Evolutionary conservation across 148 eudicot species (phyloP), one percentile per base, ranked within the genome.

Genomic region (Rhododendron vialii): DNA sequence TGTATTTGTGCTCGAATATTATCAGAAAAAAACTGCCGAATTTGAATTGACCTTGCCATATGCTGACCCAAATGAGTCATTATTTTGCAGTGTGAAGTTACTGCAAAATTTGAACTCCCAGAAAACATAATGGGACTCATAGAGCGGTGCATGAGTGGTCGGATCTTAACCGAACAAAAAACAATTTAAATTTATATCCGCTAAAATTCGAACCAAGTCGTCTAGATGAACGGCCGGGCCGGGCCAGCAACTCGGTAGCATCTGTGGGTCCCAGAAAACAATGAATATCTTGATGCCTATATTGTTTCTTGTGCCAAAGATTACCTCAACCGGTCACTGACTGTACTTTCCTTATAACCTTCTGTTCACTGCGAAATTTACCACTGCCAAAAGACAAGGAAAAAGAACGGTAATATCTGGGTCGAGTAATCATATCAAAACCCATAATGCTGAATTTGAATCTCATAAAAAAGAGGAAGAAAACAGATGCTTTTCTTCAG

Each of bases 341-440:
- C 45, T 33, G 5, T 75, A 20, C 78, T 75, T 75, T 14, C 50
- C 45, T 20, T 22, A 7, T 22, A 7, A 3, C 80, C 24, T 77
- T 63, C 13, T n/a, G 30, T 65, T 22, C 7, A 59, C 26, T 59
- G n/a, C 20, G n/a, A 79, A 48, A 48, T 79, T n/a, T 48, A 24
- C 35, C 38, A 47, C 82, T 79, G 57, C 53, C 59, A 48, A 48
- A 47, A 22, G 76, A 12, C 45, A 47, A 9, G 77, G 1, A 69
- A 38, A 69, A 47, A 14, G 20, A 20, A 22, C 18, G 38, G 14
- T 7, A 45, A 26, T 47, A 83, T 71, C 79, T 26, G 3, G 10
- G 11, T 69, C 71, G 78, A 26, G 22, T 83, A 18, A 71, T 83
- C 85, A 83, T 47, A 71, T 83, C 85, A 83, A 83, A 53, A 30